Evolutionary conservation across 208 protist genomes (phyloP), one percentile per base, ranked within the genome.

Genomic region (Porcisia deanei): DNA sequence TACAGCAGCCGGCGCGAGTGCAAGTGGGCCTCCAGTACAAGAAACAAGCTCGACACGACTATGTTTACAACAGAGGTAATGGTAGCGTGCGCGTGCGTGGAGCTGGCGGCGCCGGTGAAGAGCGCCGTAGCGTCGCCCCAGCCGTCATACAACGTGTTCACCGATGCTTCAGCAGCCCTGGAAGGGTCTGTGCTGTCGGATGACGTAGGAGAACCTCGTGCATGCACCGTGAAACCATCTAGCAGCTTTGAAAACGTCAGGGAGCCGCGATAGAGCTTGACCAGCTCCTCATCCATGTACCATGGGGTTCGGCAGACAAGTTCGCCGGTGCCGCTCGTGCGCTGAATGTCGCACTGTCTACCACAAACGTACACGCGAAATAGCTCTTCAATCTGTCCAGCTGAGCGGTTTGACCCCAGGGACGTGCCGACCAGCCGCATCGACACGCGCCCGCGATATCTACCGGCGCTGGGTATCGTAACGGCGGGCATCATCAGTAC

Each of bases 301-400:
- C 73, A 47, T 3, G 85, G 85, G 45, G 77, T 70, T 18, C 34
- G 58, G 59, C 85, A 88, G 55, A 49, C 25, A 60, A 83, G 76
- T 65, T 88, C 85, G 7, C 81, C 80, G 3, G 14, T 14, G 9
- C 25, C 61, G 52, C 55, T 84, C 2, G 81, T 71, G 54, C 64
- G 64, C 22, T 66, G 67, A n/a, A 85, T 77, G 10, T 59, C 47
- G 65, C 85, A 88, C 47, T 30, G 68, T 18, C 74, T 73, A 22
- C 85, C 85, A 54, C 85, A 88, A 34, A 88, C 79, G 39, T 59
- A 72, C n/a, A 88, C 75, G 3, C 72, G 30, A n/a, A 85, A 70
- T 8, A 81, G 34, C 60, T 52, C 49, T 22, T 49, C 2, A 34
- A 82, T 34, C 1, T 77, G 49, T 0, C 1, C 59, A 5, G 77